These are phyloP conservation scores for Kwoniella sp. DNA, from an alignment of 768 basidiomycete genomes.

Conservation along the genomic window DNA sequence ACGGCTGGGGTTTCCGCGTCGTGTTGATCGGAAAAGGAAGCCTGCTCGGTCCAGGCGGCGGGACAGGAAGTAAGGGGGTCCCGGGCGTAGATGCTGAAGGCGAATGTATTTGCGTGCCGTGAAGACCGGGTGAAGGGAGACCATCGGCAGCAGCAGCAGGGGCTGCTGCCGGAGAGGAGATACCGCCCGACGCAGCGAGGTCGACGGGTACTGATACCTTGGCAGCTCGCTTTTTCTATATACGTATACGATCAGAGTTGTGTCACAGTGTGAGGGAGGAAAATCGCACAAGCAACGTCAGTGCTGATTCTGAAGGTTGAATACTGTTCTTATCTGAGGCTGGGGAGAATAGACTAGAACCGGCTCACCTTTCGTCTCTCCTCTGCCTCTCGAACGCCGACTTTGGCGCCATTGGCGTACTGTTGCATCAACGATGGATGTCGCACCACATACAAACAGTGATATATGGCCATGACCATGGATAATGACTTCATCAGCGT, in stretches of 20 bases:
- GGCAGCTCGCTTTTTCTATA: slow-evolving; percentile 15
- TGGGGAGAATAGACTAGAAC: too few species aligned
- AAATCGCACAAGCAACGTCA: background rate
- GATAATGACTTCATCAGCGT: background rate
- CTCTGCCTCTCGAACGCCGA: slow-evolving; percentile 41
- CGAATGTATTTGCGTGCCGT: background rate
- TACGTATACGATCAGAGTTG: background rate
- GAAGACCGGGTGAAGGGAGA: slow-evolving; percentile 2
- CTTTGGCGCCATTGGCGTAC: slow-evolving; percentile 40
- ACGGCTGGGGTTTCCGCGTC: background rate
- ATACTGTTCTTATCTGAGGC: too few species aligned
- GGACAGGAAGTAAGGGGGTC: slow-evolving; percentile 35
- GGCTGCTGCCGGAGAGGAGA: background rate
- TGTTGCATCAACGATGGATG: slow-evolving; percentile 12
- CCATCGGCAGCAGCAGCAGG: background rate
- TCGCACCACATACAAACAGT: background rate
- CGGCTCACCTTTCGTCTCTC: slow-evolving; percentile 39
- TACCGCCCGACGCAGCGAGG: background rate
- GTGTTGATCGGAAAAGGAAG: slow-evolving; percentile 14
- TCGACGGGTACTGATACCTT: slow-evolving; percentile 6
- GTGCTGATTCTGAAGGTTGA: too few species aligned
- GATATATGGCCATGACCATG: background rate
- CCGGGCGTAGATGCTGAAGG: slow-evolving; percentile 16
- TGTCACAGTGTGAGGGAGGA: background rate
- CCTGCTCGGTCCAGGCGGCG: slow-evolving; percentile 12